Percentiles rank a stretch among this genome's conserved stretches.
Evolutionary conservation across 2,329 filamentous ascomycete species (phyloP).

Genomic region (Tolypocladium capitatum): DNA sequence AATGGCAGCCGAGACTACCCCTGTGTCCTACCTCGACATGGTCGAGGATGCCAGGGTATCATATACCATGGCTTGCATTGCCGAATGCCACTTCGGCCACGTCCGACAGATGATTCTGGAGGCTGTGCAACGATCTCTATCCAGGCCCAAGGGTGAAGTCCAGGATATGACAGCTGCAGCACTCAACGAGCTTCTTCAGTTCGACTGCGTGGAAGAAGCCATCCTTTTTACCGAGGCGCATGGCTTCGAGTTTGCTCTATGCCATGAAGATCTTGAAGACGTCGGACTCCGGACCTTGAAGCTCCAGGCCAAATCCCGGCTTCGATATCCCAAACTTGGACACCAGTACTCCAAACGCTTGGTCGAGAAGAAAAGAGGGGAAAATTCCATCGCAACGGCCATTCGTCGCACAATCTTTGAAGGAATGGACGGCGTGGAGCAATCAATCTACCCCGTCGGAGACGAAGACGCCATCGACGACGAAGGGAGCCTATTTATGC

Average conservation of each 20-base stretch:
- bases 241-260: conserved; percentile 34
- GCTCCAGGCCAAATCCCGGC: conserved; percentile 26
- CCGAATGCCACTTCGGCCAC: conserved; percentile 52
- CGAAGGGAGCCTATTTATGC: conserved; percentile 18
- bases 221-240: conserved; percentile 50
- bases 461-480: conserved; percentile 4
- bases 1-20: conserved; percentile 35
- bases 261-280: conserved; percentile 20
- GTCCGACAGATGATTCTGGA: conserved; percentile 45
- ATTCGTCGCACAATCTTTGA: conserved; percentile 43
- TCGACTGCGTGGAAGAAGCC: conserved; percentile 55
- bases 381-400: conserved; percentile 35
- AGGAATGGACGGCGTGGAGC: not conserved
- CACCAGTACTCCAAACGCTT: conserved; percentile 43
- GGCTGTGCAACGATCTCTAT: conserved; percentile 40
- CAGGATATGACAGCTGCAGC: conserved; percentile 46
- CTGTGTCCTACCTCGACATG: conserved; percentile 45
- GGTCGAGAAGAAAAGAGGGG: conserved; percentile 47
- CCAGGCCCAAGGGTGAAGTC: conserved; percentile 41
- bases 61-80: conserved; percentile 58
- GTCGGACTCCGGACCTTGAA: conserved; percentile 26
- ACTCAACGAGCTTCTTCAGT: conserved; percentile 46
- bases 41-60: conserved; percentile 43
- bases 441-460: not conserved
- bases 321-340: conserved; percentile 35